phyloP scores from a whole-genome alignment of 345 rosid species.

The Murraya paniculata region DNA sequence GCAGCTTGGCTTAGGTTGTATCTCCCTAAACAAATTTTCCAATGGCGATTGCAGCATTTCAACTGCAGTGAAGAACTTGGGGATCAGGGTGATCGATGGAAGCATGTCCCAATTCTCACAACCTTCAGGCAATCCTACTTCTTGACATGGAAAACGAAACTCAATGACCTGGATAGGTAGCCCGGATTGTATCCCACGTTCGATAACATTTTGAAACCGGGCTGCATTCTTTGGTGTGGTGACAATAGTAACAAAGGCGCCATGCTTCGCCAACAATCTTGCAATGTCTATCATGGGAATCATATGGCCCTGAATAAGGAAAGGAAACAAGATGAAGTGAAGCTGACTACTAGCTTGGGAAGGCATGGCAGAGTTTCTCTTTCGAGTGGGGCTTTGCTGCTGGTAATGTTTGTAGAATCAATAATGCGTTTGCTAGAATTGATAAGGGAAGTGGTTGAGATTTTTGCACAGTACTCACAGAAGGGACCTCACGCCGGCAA shows the following conservation, averaged over 20 bases:
- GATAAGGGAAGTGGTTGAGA: too few relatives aligned
- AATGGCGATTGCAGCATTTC: not conserved
- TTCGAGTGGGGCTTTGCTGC: too few relatives aligned
- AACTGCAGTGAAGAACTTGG: not conserved
- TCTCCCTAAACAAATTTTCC: not conserved
- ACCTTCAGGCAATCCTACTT: not conserved
- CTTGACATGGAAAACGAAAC: not conserved
- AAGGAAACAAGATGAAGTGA: not conserved
- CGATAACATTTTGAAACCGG: not conserved
- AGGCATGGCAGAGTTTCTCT: not conserved
- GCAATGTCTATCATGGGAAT: not conserved
- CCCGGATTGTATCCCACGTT: not conserved
- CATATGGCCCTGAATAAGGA: not conserved
- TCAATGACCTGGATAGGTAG: not conserved
- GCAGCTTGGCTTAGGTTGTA: not conserved
- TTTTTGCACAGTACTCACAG: too few relatives aligned
- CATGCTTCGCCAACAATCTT: not conserved
- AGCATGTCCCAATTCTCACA: not conserved
- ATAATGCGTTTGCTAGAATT: too few relatives aligned
- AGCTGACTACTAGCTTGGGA: not conserved
- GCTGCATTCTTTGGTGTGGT: not conserved
- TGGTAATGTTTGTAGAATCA: too few relatives aligned
- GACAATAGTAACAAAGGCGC: not conserved
- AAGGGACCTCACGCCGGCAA: too few relatives aligned
- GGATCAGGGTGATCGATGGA: not conserved